Percentiles rank a stretch among this genome's conserved stretches.
Evolutionary conservation across 2,329 filamentous ascomycete genomes (phyloP).

Genomic region (Exophiala lecanii-corni): DNA sequence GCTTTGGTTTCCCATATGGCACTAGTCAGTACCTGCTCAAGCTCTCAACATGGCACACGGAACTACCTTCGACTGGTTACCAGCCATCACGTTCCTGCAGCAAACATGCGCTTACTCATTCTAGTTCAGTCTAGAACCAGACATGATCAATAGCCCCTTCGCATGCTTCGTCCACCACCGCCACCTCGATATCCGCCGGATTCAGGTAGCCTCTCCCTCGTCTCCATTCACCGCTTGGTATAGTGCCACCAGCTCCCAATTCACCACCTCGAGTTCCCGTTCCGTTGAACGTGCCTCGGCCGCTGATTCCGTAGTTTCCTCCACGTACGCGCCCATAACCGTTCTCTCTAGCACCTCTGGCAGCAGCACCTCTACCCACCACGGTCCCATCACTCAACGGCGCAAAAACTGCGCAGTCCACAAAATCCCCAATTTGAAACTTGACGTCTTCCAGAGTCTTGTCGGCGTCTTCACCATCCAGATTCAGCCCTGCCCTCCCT

Average conservation of each 20-base stretch:
- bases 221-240: slow-evolving; percentile 47
- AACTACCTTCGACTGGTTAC: no score
- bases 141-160: slow-evolving; percentile 18
- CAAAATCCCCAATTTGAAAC: slow-evolving; percentile 85
- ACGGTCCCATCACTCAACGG: slow-evolving; percentile 67
- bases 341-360: slow-evolving; percentile 37
- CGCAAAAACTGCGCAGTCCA: slow-evolving; percentile 76
- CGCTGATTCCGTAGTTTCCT: slow-evolving; percentile 36
- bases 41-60: no score
- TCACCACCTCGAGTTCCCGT: slow-evolving; percentile 37
- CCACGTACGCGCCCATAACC: slow-evolving; percentile 40
- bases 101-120: no score
- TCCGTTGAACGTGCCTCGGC: slow-evolving; percentile 40
- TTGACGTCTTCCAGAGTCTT: slow-evolving; percentile 72
- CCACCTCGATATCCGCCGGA: slow-evolving; percentile 37
- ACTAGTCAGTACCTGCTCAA: no score
- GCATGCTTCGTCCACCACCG: slow-evolving; percentile 10
- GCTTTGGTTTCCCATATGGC: no score
- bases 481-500: slow-evolving; percentile 31
- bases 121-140: no score
- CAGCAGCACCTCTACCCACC: slow-evolving; percentile 40
- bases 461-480: slow-evolving; percentile 56
- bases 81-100: no score
- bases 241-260: slow-evolving; percentile 29
- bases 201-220: slow-evolving; percentile 44